Evolutionary conservation across 495 filamentous ascomycete species (phyloP), one percentile per base, ranked within the genome.

Genomic region (Daldinia grandis): DNA sequence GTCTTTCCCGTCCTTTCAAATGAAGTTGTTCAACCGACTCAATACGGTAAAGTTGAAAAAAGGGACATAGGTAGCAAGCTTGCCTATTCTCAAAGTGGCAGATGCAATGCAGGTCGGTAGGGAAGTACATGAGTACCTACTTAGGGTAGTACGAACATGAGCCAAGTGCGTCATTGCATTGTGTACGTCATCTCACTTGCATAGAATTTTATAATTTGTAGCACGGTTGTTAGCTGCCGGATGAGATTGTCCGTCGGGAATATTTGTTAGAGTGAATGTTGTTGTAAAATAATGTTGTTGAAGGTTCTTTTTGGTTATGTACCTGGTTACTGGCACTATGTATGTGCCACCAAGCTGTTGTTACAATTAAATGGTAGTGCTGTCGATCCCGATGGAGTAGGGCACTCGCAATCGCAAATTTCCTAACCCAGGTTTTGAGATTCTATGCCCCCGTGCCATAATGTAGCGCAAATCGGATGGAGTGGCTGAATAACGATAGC

Each of bases 131-230:
- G 24, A 28, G 33, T 53, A 42, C 49, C 15, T 60, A 54, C 14
- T 37, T 33, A 25, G 35, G 30, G 58, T 58, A 60, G 55, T 27
- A 62, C 68, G 12, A 59, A 27, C 21, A 58, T 33, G 47, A 70
- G 27, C 64, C 31, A 68, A 65, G 64, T 73, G 65, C 64, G 64
- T 73, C 64, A 73, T 73, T 68, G 64, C 65, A 68, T 68, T 64
- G 70, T 73, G 70, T 73, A 73, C 70, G 70, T 73, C 70, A 73
- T 73, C 69, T 73, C 60, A 73, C 70, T 61, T 62, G 65, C 70
- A 73, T 66, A 47, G 68, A 37, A 51, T 64, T 51, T 67, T 57
- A 64, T 59, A 71, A 58, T 66, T 67, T 61, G 69, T 59, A 56
- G 42, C 44, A 54, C 69, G 38, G 64, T 35, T 53, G 12, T 38